phyloP scores from a whole-genome alignment of 768 basidiomycete genomes.

The Thelephora ganbajun region DNA sequence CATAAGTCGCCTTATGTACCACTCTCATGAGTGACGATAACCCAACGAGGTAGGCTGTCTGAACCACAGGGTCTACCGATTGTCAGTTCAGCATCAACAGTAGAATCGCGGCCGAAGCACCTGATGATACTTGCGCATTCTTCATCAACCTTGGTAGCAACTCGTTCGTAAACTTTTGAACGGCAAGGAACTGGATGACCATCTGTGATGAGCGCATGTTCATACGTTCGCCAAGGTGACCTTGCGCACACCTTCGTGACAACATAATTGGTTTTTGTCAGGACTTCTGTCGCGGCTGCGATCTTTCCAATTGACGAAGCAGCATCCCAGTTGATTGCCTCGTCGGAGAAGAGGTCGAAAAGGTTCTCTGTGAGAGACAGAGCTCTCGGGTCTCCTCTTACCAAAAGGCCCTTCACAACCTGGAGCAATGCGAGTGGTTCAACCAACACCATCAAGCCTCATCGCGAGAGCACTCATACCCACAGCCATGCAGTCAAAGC shows the following conservation, averaged over 20 bases:
- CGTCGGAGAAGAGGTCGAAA: slow-evolving; percentile 59
- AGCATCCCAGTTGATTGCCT: slow-evolving; percentile 50
- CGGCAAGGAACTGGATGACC: slow-evolving; percentile 46
- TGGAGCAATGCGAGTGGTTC: slow-evolving; percentile 16
- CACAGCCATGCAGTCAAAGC: slow-evolving; percentile 54
- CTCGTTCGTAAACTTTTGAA: slow-evolving; percentile 59
- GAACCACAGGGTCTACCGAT: slow-evolving; percentile 32
- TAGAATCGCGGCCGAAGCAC: slow-evolving; percentile 23
- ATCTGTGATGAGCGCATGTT: background rate
- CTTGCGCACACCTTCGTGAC: slow-evolving; percentile 46
- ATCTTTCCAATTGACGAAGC: slow-evolving; percentile 65
- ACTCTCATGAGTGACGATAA: slow-evolving; percentile 70
- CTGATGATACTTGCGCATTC: slow-evolving; percentile 40
- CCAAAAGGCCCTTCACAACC: slow-evolving; percentile 70
- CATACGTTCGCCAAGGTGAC: background rate
- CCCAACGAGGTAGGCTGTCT: slow-evolving; percentile 68
- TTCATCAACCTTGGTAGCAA: slow-evolving; percentile 65
- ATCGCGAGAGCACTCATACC: slow-evolving; percentile 27
- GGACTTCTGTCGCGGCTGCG: slow-evolving; percentile 39
- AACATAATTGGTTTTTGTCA: slow-evolving; percentile 70
- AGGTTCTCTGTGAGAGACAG: slow-evolving; percentile 45
- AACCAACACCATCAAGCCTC: background rate
- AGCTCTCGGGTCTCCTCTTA: slow-evolving; percentile 53
- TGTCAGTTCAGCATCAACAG: background rate
- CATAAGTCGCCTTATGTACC: slow-evolving; percentile 64